Evolutionary conservation across 768 basidiomycete species (phyloP), one percentile per base, ranked within the genome.

Genomic region (Kwoniella mangroviensis): DNA sequence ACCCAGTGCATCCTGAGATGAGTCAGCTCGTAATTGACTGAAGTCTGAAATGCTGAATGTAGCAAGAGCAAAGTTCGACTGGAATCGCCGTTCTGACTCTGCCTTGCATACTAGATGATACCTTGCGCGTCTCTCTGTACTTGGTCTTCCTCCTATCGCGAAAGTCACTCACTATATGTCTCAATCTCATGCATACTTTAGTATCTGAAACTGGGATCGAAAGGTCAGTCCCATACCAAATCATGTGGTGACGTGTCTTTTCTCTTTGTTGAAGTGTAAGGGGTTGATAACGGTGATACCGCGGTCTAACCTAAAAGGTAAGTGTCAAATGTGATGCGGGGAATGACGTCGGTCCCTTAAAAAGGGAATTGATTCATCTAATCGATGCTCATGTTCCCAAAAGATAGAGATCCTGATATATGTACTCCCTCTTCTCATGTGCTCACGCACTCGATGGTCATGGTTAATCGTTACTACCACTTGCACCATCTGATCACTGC

Each of bases 261-360:
- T 49, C 19, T 17, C 15, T 34, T 34, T 34, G 34, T 7, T 7
- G 34, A 34, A 6, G 6, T 34, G 34, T 1, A 34, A 34, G 34
- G 34, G 45, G 13, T 49, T 45, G 19, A 15, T 49, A 49, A 9
- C 45, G 45, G 45, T 49, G 12, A 49, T 60, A 13, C 58, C 58
- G 34, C 34, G 58, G n/a, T 60, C 40, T 41, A 60, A 11, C 40
- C 28, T 41, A 42, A n/a, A 19, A 24, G 11, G 21, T 19, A 12
- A 54, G n/a, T n/a, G 24, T 58, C 1, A 34, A 17, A 1, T n/a
- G n/a, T 41, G 34, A 42, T 17, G 17, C 17, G 45, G 45, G 45
- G 40, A 60, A 60, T 60, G 58, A 60, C 58, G 58, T 60, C 58
- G 58, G 58, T 60, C 58, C 58, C 58, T 60, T 34, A 34, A 34